Conservation (phyloP, 2,329 filamentous ascomycete genomes). For the Calycina marina region DNA sequence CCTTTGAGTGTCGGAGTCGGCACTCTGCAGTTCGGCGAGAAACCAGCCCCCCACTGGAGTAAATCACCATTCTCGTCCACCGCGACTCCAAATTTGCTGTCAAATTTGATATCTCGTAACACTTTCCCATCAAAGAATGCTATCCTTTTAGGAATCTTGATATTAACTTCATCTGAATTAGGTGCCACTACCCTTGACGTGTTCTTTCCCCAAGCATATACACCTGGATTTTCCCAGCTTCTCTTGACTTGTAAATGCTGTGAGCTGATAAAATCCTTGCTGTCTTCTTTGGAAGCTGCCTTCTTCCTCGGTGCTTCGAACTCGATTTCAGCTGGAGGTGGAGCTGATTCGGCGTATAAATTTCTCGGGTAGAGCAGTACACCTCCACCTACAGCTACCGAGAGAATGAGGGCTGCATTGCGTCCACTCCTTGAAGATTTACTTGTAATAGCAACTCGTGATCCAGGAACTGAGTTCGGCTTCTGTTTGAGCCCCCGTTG, state of each 20-base stretch:
- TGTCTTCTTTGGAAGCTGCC: conserved; percentile 51
- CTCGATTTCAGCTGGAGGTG: conserved; percentile 35
- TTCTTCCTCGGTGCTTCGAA: conserved; percentile 53
- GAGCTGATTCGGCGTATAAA: conserved; percentile 16
- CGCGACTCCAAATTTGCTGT: conserved; percentile 68
- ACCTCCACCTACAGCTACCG: conserved; percentile 13
- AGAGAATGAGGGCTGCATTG: conserved; percentile 11
- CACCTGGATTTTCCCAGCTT: conserved; percentile 69
- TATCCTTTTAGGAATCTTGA: conserved; percentile 72
- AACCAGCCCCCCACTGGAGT: conserved; percentile 80
- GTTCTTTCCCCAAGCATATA: conserved; percentile 92
- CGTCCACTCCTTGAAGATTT: conserved; percentile 3
- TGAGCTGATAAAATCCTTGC: conserved; percentile 62
- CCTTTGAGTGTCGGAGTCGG: conserved; percentile 64
- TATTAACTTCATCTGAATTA: conserved; percentile 56
- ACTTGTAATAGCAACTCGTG: conserved; percentile 8
- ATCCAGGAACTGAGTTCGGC: too few species aligned
- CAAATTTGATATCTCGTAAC: conserved; percentile 76
- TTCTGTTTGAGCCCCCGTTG: too few species aligned
- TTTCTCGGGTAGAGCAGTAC: conserved; percentile 15
- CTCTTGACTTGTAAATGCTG: conserved; percentile 79
- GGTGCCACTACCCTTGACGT: conserved; percentile 72
- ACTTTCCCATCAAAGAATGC: conserved; percentile 72
- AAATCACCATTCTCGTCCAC: conserved; percentile 79
- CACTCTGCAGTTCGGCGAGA: conserved; percentile 44